A percentile compares a stretch with the other conserved stretches of the same genome.
Conservation (phyloP, 2,329 filamentous ascomycete genomes). For the Claviceps pusilla region DNA sequence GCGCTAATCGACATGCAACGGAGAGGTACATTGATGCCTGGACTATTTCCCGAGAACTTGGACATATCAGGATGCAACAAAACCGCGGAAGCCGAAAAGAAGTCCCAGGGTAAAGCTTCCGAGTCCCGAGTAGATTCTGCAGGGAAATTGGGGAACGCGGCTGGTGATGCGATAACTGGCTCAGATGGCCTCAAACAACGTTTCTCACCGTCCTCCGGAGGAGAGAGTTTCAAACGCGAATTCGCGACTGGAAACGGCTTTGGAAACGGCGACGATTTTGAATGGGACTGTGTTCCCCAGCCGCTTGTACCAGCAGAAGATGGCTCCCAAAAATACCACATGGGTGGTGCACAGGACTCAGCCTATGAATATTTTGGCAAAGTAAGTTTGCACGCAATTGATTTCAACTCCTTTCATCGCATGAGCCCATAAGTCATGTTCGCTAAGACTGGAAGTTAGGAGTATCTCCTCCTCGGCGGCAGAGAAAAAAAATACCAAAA, state of each 20-base stretch:
- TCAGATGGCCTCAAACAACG: conserved; percentile 1
- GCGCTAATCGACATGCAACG: conserved; percentile 63
- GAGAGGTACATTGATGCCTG: conserved; percentile 51
- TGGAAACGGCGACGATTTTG: conserved; percentile 13
- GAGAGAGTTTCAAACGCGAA: background rate
- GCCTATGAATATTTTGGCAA: conserved; percentile 59
- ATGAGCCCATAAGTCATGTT: background rate
- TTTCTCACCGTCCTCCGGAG: background rate
- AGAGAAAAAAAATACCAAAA: conserved; percentile 54
- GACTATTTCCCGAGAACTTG: conserved; percentile 64
- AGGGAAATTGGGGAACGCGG: conserved; percentile 13
- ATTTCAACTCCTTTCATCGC: background rate
- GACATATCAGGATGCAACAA: conserved; percentile 68
- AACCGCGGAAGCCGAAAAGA: conserved; percentile 23
- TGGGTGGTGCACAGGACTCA: conserved; percentile 55
- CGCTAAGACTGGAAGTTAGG: conserved; percentile 26
- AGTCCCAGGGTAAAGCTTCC: conserved; percentile 19
- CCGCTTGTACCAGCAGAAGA: conserved; percentile 36
- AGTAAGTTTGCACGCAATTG: conserved; percentile 14
- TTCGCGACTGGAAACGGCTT: background rate
- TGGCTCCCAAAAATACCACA: conserved; percentile 35
- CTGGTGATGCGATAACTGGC: conserved; percentile 11
- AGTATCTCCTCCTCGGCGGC: conserved; percentile 61
- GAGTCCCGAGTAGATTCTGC: conserved; percentile 22
- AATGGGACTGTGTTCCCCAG: conserved; percentile 42